phyloP scores from a whole-genome alignment of 2,329 filamentous ascomycete genomes.

The Sarocladiaceae sp. region DNA sequence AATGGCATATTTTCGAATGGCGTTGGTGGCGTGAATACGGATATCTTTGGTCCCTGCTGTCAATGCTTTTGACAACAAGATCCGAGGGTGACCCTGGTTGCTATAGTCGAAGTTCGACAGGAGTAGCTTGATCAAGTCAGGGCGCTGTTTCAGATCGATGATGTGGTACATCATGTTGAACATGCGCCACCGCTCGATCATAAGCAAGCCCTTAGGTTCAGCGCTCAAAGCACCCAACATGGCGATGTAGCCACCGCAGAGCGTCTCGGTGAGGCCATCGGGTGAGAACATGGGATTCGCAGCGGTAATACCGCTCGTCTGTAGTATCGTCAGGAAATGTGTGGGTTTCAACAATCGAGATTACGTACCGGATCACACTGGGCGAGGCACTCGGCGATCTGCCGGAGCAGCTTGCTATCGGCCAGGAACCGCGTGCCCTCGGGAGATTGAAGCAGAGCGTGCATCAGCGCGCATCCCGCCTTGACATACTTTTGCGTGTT shows the following conservation, averaged over 20 bases:
- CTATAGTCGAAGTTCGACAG: slow-evolving; percentile 90
- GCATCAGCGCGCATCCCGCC: slow-evolving; percentile 81
- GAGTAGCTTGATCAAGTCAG: slow-evolving; percentile 83
- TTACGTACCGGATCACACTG: slow-evolving; percentile 83
- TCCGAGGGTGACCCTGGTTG: slow-evolving; percentile 78
- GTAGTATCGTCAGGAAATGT: no score
- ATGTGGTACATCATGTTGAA: slow-evolving; percentile 99
- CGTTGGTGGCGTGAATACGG: slow-evolving; percentile 80
- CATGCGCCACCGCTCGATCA: slow-evolving; percentile 94
- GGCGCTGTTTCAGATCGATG: slow-evolving; percentile 80
- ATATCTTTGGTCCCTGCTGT: slow-evolving; percentile 89
- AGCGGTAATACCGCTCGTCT: slow-evolving; percentile 69
- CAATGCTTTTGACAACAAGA: slow-evolving; percentile 88
- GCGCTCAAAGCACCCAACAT: slow-evolving; percentile 84
- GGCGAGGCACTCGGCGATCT: slow-evolving; percentile 91
- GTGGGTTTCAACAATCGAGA: not conserved
- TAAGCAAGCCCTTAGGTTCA: slow-evolving; percentile 74
- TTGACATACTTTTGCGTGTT: slow-evolving; percentile 91
- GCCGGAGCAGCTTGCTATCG: slow-evolving; percentile 87
- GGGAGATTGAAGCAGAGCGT: slow-evolving; percentile 74
- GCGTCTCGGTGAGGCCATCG: slow-evolving; percentile 75
- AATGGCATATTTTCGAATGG: slow-evolving; percentile 79
- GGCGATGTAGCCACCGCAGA: slow-evolving; percentile 89
- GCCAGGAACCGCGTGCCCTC: slow-evolving; percentile 81
- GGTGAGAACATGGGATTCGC: slow-evolving; percentile 83